Evolutionary conservation across 1,139 yeast genomes (phyloP).

Genomic region (Groenewaldozyma sp.): DNA sequence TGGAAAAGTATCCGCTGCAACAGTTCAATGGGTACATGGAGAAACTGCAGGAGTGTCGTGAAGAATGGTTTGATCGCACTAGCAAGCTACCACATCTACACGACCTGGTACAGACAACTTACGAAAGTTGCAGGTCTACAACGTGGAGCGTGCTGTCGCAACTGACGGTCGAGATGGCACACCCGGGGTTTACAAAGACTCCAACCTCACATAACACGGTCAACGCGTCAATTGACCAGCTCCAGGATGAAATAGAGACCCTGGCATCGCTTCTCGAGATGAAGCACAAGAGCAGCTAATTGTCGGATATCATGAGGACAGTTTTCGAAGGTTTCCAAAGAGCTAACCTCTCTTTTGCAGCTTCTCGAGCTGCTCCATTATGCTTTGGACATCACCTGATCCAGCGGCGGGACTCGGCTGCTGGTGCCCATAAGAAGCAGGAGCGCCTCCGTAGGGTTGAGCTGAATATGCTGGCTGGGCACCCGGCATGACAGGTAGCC

Average conservation of each 20-base stretch:
- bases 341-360: constrained; percentile 16
- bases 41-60: constrained; percentile 18
- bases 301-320: too few species aligned
- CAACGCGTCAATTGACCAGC: neutral
- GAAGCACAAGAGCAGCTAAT: too few species aligned
- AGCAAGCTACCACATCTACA: constrained; percentile 25
- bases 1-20: constrained; percentile 26
- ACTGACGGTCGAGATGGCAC: neutral
- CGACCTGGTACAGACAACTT: constrained; percentile 23
- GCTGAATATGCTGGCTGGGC: too few species aligned
- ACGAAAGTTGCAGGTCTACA: neutral
- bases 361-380: constrained; percentile 25
- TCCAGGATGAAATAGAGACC: neutral
- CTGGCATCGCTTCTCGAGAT: neutral
- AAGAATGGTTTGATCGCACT: constrained; percentile 19
- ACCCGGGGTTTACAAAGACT: neutral
- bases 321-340: too few species aligned
- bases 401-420: too few species aligned
- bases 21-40: constrained; percentile 20
- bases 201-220: neutral
- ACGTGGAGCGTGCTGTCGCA: neutral
- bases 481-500: too few species aligned
- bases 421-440: constrained; percentile 4
- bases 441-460: constrained; percentile 11
- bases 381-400: constrained; percentile 20